phyloP scores from a whole-genome alignment of 2,329 filamentous ascomycete species.

The Epichloe elymi region DNA sequence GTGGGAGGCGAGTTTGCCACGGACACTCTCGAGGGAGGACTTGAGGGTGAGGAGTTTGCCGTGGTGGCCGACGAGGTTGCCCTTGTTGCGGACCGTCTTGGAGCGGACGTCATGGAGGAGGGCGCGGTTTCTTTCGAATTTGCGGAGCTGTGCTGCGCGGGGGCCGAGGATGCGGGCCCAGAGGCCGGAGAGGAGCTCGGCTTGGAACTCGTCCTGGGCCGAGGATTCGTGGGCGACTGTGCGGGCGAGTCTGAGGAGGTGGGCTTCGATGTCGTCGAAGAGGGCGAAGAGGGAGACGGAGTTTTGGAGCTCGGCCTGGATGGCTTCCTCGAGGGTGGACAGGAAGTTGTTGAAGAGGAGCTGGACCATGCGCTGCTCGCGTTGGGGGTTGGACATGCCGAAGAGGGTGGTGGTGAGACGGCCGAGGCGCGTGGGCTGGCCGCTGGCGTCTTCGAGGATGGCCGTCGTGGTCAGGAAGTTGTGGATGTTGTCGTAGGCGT shows the following conservation, averaged over 20 bases:
- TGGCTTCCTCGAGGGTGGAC: conserved; percentile 75
- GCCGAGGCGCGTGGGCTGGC: conserved; percentile 55
- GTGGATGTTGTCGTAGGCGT: conserved; percentile 73
- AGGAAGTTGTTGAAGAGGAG: conserved; percentile 79
- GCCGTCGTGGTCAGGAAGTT: conserved; percentile 55
- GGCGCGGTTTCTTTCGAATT: conserved; percentile 81
- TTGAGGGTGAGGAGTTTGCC: conserved; percentile 72
- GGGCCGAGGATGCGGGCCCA: conserved; percentile 79
- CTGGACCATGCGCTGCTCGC: conserved; percentile 67
- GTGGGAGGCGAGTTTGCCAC: conserved; percentile 72
- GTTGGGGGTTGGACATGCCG: conserved; percentile 67
- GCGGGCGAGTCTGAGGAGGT: conserved; percentile 79
- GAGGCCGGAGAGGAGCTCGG: conserved; percentile 67
- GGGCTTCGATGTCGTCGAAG: conserved; percentile 84
- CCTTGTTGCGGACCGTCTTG: conserved; percentile 78
- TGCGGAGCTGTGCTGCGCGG: conserved; percentile 61
- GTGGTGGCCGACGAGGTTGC: conserved; percentile 75
- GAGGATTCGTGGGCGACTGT: conserved; percentile 74
- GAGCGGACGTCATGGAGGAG: conserved; percentile 67
- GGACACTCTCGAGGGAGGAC: conserved; percentile 71
- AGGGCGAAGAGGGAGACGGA: conserved; percentile 69
- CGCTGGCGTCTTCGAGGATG: conserved; percentile 39
- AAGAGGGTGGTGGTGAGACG: conserved; percentile 58
- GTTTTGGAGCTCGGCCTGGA: conserved; percentile 71
- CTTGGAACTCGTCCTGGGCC: conserved; percentile 66